Base-by-base conservation (phyloP, 2,329 filamentous ascomycete species). In the Juglanconis juglandina region DNA sequence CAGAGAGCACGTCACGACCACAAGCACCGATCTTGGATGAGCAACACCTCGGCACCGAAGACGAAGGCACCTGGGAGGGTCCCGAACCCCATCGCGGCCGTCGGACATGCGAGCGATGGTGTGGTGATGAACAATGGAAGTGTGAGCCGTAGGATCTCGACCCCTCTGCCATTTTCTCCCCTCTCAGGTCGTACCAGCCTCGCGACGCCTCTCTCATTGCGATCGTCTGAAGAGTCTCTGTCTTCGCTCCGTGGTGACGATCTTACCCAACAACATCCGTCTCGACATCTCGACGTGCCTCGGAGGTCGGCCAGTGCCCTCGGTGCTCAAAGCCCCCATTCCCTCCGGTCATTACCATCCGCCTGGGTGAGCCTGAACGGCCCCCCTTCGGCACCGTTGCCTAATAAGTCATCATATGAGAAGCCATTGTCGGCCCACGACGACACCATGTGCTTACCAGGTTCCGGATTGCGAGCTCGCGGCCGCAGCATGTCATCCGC, bases 151-250 rank as follows among this genome's bases (percentile, higher is more conserved):
- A 58, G 72, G 63, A 73, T 76, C 59, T 67, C 73, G 37, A 70
- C 70, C 32, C 71, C 75, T 46, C 60, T 75, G 32, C 74, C 78
- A 53, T 67, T 76, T 17, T 63, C 58, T n/a, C 53, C 53, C 30
- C 51, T 58, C 9, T 24, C 54, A 5, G 42, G 54, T 44, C 46
- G 52, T 41, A 47, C 32, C 30, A 61, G 54, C 39, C 62, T 66
- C 56, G 71, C 71, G 53, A 74, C 71, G 11, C 71, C 73, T 49
- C 70, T 73, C 60, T 77, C 77, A 17, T 76, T 41, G 33, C 66
- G 65, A 48, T 67, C 68, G 14, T 58, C 79, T 32, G 72, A 72
- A 50, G 78, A 74, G 64, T 81, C 80, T 69, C 76, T 81, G 67
- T 78, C 75, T 66, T 78, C 74, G 63, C 76, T 69, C 41, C 41